Percentiles rank a stretch among this genome's conserved stretches.
Conservation (phyloP, 192 early-diverging fungal genomes). For the Backusella tarrabulga region DNA sequence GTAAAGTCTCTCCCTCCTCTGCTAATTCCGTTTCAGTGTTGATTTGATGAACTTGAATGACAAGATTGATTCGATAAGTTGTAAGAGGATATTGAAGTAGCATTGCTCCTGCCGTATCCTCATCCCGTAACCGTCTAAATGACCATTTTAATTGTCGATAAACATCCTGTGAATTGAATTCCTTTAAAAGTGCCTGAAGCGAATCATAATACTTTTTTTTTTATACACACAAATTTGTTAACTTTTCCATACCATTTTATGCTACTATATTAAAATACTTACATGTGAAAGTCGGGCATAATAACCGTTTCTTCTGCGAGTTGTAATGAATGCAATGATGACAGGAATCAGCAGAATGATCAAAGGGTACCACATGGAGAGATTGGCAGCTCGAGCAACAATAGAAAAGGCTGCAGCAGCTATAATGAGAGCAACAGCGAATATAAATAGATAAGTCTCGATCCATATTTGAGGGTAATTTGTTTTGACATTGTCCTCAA, state of each 20-base stretch:
- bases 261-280: not conserved
- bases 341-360: conserved; percentile 20
- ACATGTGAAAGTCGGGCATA: not conserved
- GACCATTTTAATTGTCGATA: conserved; percentile 9
- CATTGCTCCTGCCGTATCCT: conserved; percentile 1
- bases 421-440: conserved; percentile 16
- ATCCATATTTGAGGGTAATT: conserved; percentile 12
- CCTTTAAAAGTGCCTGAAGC: not conserved
- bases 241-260: too few species aligned
- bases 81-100: not conserved
- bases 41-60: conserved; percentile 7
- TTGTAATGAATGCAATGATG: conserved; percentile 9
- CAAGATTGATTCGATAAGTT: not conserved
- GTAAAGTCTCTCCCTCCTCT: conserved; percentile 4
- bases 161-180: conserved; percentile 7
- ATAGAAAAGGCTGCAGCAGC: conserved; percentile 23
- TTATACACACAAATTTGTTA: too few species aligned
- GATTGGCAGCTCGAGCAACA: conserved; percentile 24
- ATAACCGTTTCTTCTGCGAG: conserved; percentile 9
- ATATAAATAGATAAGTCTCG: conserved; percentile 22
- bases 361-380: conserved; percentile 31
- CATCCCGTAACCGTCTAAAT: not conserved
- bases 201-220: not conserved
- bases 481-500: not conserved
- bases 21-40: not conserved